Evolutionary conservation across 495 filamentous ascomycete species (phyloP).

Genomic region (Collariella sp.): DNA sequence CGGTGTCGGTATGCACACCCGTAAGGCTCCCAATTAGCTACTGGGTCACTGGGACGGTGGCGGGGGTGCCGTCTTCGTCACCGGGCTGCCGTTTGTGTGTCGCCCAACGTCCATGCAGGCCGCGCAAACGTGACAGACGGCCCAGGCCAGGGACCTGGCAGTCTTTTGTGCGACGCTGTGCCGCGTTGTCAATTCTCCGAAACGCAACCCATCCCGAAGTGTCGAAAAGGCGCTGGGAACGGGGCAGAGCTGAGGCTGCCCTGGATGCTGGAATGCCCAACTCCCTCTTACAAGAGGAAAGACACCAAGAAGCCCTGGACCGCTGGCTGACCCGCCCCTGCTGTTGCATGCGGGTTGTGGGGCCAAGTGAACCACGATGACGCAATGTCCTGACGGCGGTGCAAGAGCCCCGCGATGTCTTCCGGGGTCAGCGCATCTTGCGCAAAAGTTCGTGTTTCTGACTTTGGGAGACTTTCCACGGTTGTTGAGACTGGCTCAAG

Average conservation of each 20-base stretch:
- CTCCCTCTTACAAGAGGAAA: neutral
- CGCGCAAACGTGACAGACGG: neutral
- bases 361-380: constrained; percentile 2
- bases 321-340: neutral
- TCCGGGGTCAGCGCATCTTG: neutral
- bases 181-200: constrained; percentile 9
- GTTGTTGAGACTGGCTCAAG: neutral
- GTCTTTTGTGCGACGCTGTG: neutral
- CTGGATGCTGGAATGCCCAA: neutral
- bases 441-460: too few relatives aligned
- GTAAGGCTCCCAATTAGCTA: neutral
- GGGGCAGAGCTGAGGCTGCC: too few relatives aligned
- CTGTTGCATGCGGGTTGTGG: constrained; percentile 7
- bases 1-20: neutral
- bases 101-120: constrained; percentile 23
- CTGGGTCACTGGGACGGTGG: neutral
- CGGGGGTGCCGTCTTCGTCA: constrained; percentile 8
- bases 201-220: neutral
- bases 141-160: constrained; percentile 1
- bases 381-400: constrained; percentile 9
- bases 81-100: constrained; percentile 15
- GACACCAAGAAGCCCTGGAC: too few relatives aligned
- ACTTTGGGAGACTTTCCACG: too few relatives aligned
- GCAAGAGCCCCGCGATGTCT: neutral
- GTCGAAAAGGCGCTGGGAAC: too few relatives aligned